Evolutionary conservation across 2,329 filamentous ascomycete genomes (phyloP), one percentile per base, ranked within the genome.

Genomic region (Penicillium sp.): DNA sequence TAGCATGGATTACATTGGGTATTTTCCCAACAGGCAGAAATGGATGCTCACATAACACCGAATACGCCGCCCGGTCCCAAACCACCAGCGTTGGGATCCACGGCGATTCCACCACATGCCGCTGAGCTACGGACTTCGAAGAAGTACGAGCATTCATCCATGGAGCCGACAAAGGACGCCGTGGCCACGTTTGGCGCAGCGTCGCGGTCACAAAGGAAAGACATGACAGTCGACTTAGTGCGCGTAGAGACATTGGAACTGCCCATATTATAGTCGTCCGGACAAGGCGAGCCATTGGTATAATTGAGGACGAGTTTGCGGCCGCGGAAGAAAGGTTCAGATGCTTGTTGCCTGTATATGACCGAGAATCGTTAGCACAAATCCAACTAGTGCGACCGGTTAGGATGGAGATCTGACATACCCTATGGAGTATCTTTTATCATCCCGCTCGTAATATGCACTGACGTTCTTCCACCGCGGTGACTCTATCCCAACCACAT

Each of bases 111-210:
- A 77, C 77, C 90, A 81, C 94, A 99, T 12, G 93, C 93, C 65
- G 91, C 89, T 46, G 85, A 83, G 25, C 91, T 94, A 63, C 93
- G 89, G 50, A 93, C 88, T 74, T 97, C 93, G 78, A 99, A 99
- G 76, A 96, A 90, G 77, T 97, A 99, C 31, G 91, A 86, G 81
- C 94, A 99, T 59, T 95, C 89, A 71, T 97, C 93, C 41, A 90
- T 88, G 60, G 93, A 89, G 58, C 90, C 91, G 58, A 97, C 88
- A 73, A 96, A 99, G 21, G 90, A 91, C 38, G 94, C 81, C 5
- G 84, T 83, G 4, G 92, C 88, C 41, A 84, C 82, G 5, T 85
- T 84, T 31, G 82, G 83, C 2, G 88, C 80, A 1, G 90, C 86
- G 67, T 97, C 92, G 61, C 86, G 86, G 72, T 97, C 93, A 80